Base-by-base conservation (phyloP, 306 rosid species). In the Cajanus cajan region DNA sequence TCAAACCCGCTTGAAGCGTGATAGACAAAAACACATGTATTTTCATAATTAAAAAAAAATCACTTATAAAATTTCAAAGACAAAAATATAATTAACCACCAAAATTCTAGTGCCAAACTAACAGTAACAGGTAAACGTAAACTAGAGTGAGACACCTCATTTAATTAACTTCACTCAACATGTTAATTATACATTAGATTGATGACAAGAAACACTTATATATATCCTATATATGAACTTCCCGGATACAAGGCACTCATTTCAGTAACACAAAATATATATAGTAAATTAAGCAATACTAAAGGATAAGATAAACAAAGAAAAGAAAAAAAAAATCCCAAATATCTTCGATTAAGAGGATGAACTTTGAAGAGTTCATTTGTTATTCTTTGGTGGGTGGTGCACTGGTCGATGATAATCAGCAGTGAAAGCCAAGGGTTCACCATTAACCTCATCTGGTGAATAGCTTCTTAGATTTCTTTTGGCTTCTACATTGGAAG, bases 311-410 rank as follows among this genome's bases (percentile, higher is more conserved):
- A 68, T 36, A 39, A 52, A 3, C 1, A 25, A 25, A 19, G 67
- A 78, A 16, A 44, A 24, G 2, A 3, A 18, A 28, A 28, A 1
- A 28, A 28, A 28, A 28, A 28, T n/a, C 47, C 16, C 9, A 47
- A 16, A 44, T 11, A 61, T 64, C 18, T 63, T 50, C 43, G 19
- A 50, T n/a, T 31, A 14, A 21, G 71, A 78, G 1, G 50, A 78
- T 43, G 21, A 57, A 69, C 63, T 68, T 34, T 43, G 3, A 68
- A 39, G 37, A 58, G 33, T 44, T 58, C 64, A 45, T 73, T 69
- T 58, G 80, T 89, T 89, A 78, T 89, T 87, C 88, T 85, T 85
- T 4, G 93, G 93, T 18, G 90, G 90, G 68, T 87, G 93, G 68
- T 87, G 90, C 54, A 71, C 80, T 41, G 90, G 89, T 57, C 80